These are phyloP conservation scores for Thuidium tamariscinum DNA, from an alignment of 225 moss, liverwort and hornwort species.

Conservation along the genomic window DNA sequence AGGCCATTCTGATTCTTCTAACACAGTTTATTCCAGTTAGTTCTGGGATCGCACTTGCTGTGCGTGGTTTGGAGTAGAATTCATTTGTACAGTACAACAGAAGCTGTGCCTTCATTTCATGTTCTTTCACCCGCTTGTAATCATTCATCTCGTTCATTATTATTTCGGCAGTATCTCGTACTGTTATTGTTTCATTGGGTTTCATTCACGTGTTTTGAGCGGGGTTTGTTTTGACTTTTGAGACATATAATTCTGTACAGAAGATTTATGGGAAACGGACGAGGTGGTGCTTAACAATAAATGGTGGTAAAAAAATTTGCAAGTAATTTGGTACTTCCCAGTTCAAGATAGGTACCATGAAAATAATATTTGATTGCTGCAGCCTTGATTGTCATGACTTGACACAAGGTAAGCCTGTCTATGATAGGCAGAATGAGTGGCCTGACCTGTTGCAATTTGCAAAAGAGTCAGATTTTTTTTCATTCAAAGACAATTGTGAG, in stretches of 20 bases:
- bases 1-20: not conserved
- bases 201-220: not conserved
- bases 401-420: no score
- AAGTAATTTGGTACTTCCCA: not conserved
- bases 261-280: not conserved
- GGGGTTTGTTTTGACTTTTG: not conserved
- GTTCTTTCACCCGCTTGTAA: not conserved
- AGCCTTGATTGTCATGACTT: not conserved
- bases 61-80: not conserved
- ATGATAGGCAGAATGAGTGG: no score
- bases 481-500: no score
- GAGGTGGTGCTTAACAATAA: no score
- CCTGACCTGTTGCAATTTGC: no score
- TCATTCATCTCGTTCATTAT: not conserved
- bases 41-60: not conserved
- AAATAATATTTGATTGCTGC: not conserved
- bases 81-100: not conserved
- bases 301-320: no score
- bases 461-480: no score
- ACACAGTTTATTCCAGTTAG: not conserved
- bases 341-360: not conserved
- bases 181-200: not conserved
- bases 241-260: not conserved
- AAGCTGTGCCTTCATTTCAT: not conserved
- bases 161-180: not conserved